Conservation (phyloP, 495 filamentous ascomycete species). For the Elasticomyces elasticus region DNA sequence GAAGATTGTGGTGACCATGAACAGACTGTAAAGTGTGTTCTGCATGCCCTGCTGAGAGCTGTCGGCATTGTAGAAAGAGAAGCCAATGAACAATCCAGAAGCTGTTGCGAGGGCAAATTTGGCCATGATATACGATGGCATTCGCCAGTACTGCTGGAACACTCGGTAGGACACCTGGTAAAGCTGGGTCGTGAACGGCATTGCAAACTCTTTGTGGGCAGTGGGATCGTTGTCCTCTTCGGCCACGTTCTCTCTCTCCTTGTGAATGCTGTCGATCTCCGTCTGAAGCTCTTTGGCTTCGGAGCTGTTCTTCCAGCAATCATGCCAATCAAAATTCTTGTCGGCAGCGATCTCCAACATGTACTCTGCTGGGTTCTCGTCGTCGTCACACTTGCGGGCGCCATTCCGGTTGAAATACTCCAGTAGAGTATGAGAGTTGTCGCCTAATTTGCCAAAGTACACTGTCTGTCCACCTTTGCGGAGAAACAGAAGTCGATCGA, state of each 20-base stretch:
- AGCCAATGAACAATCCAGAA: conserved; percentile 46
- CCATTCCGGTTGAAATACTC: conserved; percentile 59
- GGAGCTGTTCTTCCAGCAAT: conserved; percentile 63
- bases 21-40: conserved; percentile 62
- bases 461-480: conserved; percentile 59
- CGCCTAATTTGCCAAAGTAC: conserved; percentile 59
- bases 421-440: conserved; percentile 46
- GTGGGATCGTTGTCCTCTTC: conserved; percentile 27
- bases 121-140: conserved; percentile 36
- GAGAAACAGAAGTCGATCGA: conserved; percentile 61
- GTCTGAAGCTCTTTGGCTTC: conserved; percentile 57
- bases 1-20: conserved; percentile 51
- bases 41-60: conserved; percentile 26
- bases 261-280: conserved; percentile 59
- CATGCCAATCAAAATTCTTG: conserved; percentile 69
- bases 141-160: conserved; percentile 32
- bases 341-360: conserved; percentile 62
- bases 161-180: conserved; percentile 31
- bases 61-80: conserved; percentile 34
- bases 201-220: conserved; percentile 37
- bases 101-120: conserved; percentile 34
- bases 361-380: conserved; percentile 58
- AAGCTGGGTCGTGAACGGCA: conserved; percentile 30
- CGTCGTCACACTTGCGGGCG: conserved; percentile 44
- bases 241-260: conserved; percentile 38